Base-by-base conservation (phyloP, 352 stramenopile genomes). In the Globisporangium paroecandrum region DNA sequence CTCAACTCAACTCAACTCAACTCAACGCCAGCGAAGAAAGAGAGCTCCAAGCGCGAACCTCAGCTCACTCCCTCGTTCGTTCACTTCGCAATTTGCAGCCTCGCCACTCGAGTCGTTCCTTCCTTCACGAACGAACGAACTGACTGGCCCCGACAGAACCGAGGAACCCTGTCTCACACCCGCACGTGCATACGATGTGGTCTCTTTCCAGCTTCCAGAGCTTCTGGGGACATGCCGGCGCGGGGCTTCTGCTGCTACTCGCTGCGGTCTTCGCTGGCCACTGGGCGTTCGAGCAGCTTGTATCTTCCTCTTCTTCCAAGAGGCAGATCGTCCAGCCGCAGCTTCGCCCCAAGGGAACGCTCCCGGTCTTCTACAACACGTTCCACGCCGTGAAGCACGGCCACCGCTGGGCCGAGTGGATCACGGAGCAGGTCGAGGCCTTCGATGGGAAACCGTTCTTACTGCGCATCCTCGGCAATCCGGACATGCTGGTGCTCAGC, bases 351-450 rank as follows among this genome's bases (percentile, higher is more conserved):
- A 56, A 56, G 13, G 49, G 49, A 12, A 56, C 49, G n/a, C 49
- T 56, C 9, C 49, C 49, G 27, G 10, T 56, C 9, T 27, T 56
- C 49, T 56, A 56, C 49, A 56, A 56, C 49, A 56, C 22, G 49
- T 18, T 56, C 9, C 49, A 56, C 20, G 49, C 49, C 3, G 9
- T 29, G 10, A 27, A 27, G 49, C 49, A 56, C 24, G 49, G 49
- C 22, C 49, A 56, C 49, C 49, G 22, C 49, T 56, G 49, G 49
- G 41, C 41, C 76, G 7, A 56, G 8, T 56, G 49, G 49, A 32
- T 56, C 49, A 25, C 24, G n/a, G 49, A 56, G 49, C 49, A 56
- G n/a, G 24, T 25, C 49, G 49, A 56, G 22, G 7, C 12, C n/a
- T 27, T 32, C 9, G 49, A 18, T 29, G 49, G 22, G 10, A 27